Percentiles rank a stretch among this genome's conserved stretches.
Evolutionary conservation across 2,329 filamentous ascomycete genomes (phyloP).

Genomic region (Xylariaceae sp.): DNA sequence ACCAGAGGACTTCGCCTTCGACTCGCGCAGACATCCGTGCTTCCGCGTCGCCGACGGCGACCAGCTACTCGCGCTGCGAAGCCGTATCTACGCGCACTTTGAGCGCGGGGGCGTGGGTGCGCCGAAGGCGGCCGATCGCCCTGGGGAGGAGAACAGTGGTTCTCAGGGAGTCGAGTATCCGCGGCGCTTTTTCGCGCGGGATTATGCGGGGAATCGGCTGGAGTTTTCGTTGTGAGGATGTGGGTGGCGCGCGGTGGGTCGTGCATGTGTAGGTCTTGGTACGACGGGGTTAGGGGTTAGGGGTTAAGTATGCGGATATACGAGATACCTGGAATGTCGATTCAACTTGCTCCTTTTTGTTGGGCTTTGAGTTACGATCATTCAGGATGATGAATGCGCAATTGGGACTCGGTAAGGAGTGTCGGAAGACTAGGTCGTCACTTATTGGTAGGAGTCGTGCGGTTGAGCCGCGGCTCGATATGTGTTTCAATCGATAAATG

Average conservation of each 20-base stretch:
- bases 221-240: slow-evolving; percentile 46
- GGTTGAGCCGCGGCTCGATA: no score
- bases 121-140: slow-evolving; percentile 50
- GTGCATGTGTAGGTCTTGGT: no score
- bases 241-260: no score
- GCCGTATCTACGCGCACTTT: slow-evolving; percentile 48
- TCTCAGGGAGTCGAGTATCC: slow-evolving; percentile 55
- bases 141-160: slow-evolving; percentile 41
- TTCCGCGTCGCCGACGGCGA: slow-evolving; percentile 47
- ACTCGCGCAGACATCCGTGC: slow-evolving; percentile 51
- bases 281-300: neutral
- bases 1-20: slow-evolving; percentile 28
- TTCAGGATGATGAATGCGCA: neutral
- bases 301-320: neutral
- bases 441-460: no score
- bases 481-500: no score
- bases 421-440: no score
- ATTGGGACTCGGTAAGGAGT: no score
- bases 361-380: neutral
- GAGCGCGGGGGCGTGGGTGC: slow-evolving; percentile 43
- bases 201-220: slow-evolving; percentile 50
- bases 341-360: neutral
- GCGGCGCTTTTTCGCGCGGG: slow-evolving; percentile 55
- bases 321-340: neutral
- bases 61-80: slow-evolving; percentile 43